These are phyloP conservation scores for Picea sitchensis DNA, from an alignment of 75 land plant species.

Conservation along the genomic window DNA sequence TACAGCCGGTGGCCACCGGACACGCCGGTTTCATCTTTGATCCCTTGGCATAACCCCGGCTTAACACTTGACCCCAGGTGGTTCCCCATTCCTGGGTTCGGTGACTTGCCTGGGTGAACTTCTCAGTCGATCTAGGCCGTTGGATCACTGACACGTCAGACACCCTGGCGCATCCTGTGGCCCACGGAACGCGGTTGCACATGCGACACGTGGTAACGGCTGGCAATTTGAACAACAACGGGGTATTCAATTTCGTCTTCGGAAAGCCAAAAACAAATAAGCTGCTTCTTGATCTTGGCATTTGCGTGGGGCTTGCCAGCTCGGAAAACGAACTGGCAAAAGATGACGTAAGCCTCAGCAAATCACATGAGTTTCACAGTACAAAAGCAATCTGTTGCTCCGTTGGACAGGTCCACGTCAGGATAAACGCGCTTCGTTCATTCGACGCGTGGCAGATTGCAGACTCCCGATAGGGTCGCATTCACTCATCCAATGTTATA, in stretches of 20 bases:
- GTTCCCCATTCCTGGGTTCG: background rate
- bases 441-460: background rate
- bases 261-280: background rate
- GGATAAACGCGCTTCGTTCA: background rate
- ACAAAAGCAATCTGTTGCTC: too few species aligned
- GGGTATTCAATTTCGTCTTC: background rate
- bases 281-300: background rate
- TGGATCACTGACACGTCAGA: background rate
- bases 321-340: background rate
- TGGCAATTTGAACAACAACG: background rate
- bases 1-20: conserved; percentile 21
- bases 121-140: background rate
- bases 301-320: background rate
- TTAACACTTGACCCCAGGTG: conserved; percentile 5
- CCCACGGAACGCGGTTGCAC: conserved; percentile 11
- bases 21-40: conserved; percentile 15
- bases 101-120: background rate
- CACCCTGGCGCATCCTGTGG: background rate
- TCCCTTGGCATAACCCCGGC: conserved; percentile 1
- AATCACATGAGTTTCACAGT: background rate
- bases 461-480: conserved; percentile 1
- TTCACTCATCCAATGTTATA: background rate
- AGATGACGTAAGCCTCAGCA: background rate
- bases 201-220: conserved; percentile 10
- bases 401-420: background rate